Base-by-base conservation (phyloP, 2,329 filamentous ascomycete species). In the Clonostachys rosea region DNA sequence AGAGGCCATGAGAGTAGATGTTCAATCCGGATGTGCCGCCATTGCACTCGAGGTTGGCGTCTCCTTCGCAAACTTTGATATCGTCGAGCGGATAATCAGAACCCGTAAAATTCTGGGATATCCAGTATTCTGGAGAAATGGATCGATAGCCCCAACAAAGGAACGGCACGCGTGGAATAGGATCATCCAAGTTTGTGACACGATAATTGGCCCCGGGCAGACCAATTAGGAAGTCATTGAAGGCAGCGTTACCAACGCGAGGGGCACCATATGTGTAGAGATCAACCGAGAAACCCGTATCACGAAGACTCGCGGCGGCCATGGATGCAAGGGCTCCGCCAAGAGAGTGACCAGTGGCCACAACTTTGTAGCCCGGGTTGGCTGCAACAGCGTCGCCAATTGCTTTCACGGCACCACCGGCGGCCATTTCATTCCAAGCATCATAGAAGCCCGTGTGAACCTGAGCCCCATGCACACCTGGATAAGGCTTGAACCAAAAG, bases 261-360 rank as follows among this genome's bases (percentile, higher is more conserved):
- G 86, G 86, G 16, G 79, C 73, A 50, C 86, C 86, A 65, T 78
- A 89, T 2, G 79, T 84, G 71, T 83, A 87, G 41, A 87, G 56
- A 54, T 84, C 81, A 14, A 60, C 49, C 3, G 64, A 52, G 49
- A 66, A 64, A 39, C 76, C 79, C 9, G 60, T 57, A 6, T 62
- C 60, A 42, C 83, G 75, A 18, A 87, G 65, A 53, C 78, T 71
- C 1, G 74, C 79, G 0, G 74, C 79, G 0, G 73, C 84, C 5
- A 89, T 60, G 8, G 76, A 79, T 36, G 77, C 81, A 3, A 89
- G 68, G 7, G 83, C 83, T 24, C 71, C 86, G 43, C 86, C 86
- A 5, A 89, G 78, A 9, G 81, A 86, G 68, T 89, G 85, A 35
- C 86, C 86, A 0, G 83, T 83, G n/a, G 75, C 62, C n/a, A 84